Percentiles rank a stretch among this genome's conserved stretches.
Conservation (phyloP, 164 flowering plant species). For the Tinospora cordifolia region DNA sequence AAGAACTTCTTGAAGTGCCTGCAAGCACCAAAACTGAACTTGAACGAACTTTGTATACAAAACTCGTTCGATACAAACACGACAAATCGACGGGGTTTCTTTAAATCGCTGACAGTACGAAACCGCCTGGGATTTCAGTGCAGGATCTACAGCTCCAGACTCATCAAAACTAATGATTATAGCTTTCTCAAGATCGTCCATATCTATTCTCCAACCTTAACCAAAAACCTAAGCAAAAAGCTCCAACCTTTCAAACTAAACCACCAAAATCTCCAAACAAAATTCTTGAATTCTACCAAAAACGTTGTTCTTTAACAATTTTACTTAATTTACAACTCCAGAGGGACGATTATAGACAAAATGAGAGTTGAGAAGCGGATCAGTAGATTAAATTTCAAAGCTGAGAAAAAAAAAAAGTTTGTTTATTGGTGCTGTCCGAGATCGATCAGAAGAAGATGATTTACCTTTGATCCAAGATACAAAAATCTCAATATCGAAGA, state of each 20-base stretch:
- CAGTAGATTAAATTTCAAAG: neutral
- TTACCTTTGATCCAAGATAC: neutral
- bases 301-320: neutral
- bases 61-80: constrained; percentile 59
- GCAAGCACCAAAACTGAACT: constrained; percentile 97
- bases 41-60: constrained; percentile 42
- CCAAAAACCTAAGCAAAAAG: constrained; percentile 4
- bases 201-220: constrained; percentile 14
- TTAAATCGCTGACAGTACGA: constrained; percentile 58
- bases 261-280: neutral
- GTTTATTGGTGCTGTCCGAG: neutral
- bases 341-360: too few species aligned
- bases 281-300: neutral
- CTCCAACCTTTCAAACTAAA: neutral
- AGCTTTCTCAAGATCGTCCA: constrained; percentile 91
- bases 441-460: constrained; percentile 1
- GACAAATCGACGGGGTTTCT: constrained; percentile 45
- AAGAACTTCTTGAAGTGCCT: constrained; percentile 66
- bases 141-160: constrained; percentile 60
- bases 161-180: constrained; percentile 87
- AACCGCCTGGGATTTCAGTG: constrained; percentile 58
- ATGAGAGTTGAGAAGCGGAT: neutral
- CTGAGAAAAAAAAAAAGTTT: neutral
- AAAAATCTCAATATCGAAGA: neutral
- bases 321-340: neutral